A percentile compares a stretch with the other conserved stretches of the same genome.
phyloP scores from a whole-genome alignment of 2,329 filamentous ascomycete genomes.

The Metarhizium humberi region DNA sequence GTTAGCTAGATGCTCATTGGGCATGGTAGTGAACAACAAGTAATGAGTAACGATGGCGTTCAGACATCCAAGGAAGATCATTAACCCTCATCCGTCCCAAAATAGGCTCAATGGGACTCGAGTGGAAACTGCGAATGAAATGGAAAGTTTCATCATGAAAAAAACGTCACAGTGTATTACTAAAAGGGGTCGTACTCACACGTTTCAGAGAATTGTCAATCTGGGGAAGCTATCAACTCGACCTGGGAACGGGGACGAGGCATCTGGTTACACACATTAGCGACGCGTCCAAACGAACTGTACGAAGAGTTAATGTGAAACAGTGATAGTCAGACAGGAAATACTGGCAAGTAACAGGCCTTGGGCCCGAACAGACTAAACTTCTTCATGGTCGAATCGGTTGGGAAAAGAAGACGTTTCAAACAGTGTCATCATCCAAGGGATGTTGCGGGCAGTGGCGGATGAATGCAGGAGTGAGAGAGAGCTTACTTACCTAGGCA shows the following conservation, averaged over 20 bases:
- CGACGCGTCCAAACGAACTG: neutral
- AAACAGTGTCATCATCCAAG: constrained; percentile 62
- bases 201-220: neutral
- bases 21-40: neutral
- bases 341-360: constrained; percentile 91
- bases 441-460: constrained; percentile 4
- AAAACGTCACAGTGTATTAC: constrained; percentile 3
- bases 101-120: constrained; percentile 61
- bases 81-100: constrained; percentile 58
- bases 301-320: neutral
- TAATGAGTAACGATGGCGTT: constrained; percentile 21
- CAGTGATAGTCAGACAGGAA: constrained; percentile 54
- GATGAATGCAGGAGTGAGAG: constrained; percentile 8
- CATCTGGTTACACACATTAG: neutral
- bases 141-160: constrained; percentile 63
- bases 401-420: constrained; percentile 77
- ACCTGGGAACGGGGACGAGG: too few species aligned
- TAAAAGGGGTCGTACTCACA: neutral
- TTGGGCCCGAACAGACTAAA: constrained; percentile 56
- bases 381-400: constrained; percentile 83
- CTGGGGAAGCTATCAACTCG: too few species aligned
- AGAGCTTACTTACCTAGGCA: constrained; percentile 15
- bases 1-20: constrained; percentile 13
- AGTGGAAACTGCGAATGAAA: constrained; percentile 87
- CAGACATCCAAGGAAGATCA: constrained; percentile 70